These are phyloP conservation scores for Talaromyces amestolkiae DNA, from an alignment of 2,329 filamentous ascomycete species.

Conservation along the genomic window DNA sequence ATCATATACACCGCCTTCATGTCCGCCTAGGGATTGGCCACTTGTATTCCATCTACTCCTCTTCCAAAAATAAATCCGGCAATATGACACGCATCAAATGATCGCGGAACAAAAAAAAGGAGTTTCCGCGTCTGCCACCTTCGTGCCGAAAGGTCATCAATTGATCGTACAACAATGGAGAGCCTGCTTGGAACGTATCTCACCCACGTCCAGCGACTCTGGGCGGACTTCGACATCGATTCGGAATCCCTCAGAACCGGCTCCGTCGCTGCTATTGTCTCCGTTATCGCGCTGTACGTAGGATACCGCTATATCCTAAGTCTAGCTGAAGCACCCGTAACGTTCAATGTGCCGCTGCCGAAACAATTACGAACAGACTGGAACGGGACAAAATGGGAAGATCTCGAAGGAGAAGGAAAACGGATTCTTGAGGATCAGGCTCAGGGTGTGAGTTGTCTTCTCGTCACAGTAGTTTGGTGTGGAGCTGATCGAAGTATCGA, in stretches of 20 bases:
- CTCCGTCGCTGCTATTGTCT: slow-evolving; percentile 28
- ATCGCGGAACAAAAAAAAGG: slow-evolving; percentile 1
- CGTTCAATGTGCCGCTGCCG: slow-evolving; percentile 40
- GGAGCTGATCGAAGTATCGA: slow-evolving; percentile 8
- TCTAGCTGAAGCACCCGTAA: slow-evolving; percentile 34
- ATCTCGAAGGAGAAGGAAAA: slow-evolving; percentile 33
- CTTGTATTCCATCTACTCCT: background rate
- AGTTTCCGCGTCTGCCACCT: background rate
- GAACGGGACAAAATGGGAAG: slow-evolving; percentile 36
- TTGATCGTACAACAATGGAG: slow-evolving; percentile 15
- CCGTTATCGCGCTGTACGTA: slow-evolving; percentile 32
- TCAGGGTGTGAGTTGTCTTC: slow-evolving; percentile 34
- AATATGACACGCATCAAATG: background rate
- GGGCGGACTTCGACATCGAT: slow-evolving; percentile 24
- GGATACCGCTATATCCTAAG: slow-evolving; percentile 33
- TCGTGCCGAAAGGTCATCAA: background rate
- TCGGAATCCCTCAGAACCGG: slow-evolving; percentile 27
- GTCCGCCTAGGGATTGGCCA: background rate
- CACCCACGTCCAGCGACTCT: slow-evolving; percentile 23
- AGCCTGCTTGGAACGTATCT: slow-evolving; percentile 17
- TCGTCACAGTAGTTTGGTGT: background rate
- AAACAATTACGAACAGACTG: slow-evolving; percentile 33
- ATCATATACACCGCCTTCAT: background rate
- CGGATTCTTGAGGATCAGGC: slow-evolving; percentile 38
- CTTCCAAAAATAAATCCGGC: background rate